Evolutionary conservation across 2,329 filamentous ascomycete species (phyloP).

Genomic region (Daldinia sp.): DNA sequence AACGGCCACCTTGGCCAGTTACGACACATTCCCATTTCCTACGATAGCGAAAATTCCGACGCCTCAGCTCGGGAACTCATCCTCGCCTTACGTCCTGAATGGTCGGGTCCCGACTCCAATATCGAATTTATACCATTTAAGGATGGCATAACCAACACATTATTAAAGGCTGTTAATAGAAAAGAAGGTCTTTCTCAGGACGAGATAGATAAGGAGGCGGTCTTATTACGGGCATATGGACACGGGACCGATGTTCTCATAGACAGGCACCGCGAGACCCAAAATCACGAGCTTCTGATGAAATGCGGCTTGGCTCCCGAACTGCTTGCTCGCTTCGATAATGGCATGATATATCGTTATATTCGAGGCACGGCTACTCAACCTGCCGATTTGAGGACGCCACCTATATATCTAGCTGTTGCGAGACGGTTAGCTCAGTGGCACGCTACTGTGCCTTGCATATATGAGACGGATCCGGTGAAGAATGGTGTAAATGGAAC

Average conservation of each 20-base stretch:
- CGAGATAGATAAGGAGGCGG: constrained; percentile 73
- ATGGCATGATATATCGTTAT: constrained; percentile 94
- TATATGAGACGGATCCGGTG: constrained; percentile 50
- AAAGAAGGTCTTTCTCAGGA: constrained; percentile 68
- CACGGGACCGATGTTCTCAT: constrained; percentile 94
- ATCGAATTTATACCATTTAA: constrained; percentile 92
- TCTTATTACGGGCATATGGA: constrained; percentile 92
- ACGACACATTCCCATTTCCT: constrained; percentile 76
- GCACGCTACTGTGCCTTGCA: constrained; percentile 78
- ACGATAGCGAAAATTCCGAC: constrained; percentile 79
- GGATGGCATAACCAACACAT: constrained; percentile 96
- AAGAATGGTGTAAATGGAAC: constrained; percentile 50
- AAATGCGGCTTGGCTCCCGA: constrained; percentile 83
- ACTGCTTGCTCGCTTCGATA: constrained; percentile 90
- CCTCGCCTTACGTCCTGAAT: constrained; percentile 81
- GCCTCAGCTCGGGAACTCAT: constrained; percentile 82
- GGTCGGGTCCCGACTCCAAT: constrained; percentile 75
- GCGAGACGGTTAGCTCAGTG: constrained; percentile 88
- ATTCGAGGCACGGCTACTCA: constrained; percentile 82
- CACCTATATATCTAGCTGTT: constrained; percentile 81
- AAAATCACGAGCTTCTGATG: constrained; percentile 87
- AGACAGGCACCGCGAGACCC: constrained; percentile 85
- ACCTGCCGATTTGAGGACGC: constrained; percentile 79
- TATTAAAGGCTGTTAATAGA: constrained; percentile 79
- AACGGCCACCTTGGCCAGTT: constrained; percentile 56